phyloP scores from a whole-genome alignment of 176 grass and related monocot genomes.

The Typha latifolia region DNA sequence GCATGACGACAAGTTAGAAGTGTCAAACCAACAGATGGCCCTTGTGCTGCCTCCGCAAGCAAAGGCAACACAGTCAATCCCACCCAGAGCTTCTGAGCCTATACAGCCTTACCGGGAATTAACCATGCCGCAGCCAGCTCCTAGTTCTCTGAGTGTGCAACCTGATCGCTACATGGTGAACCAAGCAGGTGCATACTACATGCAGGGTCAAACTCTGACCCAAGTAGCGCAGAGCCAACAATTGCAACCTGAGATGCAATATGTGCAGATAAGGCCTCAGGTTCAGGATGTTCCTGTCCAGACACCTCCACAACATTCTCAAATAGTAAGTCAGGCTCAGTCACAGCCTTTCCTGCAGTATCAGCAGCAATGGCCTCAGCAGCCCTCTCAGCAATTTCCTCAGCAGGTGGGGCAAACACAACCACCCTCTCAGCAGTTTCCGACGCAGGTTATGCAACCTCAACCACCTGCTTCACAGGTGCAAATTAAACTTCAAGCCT shows the following conservation, averaged over 20 bases:
- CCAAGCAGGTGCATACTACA: constrained; percentile 36
- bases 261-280: constrained; percentile 29
- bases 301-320: constrained; percentile 6
- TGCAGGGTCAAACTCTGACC: constrained; percentile 26
- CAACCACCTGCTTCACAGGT: constrained; percentile 15
- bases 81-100: constrained; percentile 31
- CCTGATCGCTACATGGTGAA: constrained; percentile 30
- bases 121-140: constrained; percentile 38
- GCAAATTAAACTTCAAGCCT: constrained; percentile 49
- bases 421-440: constrained; percentile 26
- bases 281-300: constrained; percentile 17
- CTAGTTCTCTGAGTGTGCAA: constrained; percentile 31
- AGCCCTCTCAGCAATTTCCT: constrained; percentile 37
- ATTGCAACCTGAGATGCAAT: constrained; percentile 36
- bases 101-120: constrained; percentile 44
- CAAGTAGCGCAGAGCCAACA: constrained; percentile 30
- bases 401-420: constrained; percentile 14
- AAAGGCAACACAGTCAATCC: constrained; percentile 26
- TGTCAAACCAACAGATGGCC: constrained; percentile 52
- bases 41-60: constrained; percentile 55
- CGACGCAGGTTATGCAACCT: constrained; percentile 8
- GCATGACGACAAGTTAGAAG: constrained; percentile 38
- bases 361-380: constrained; percentile 52
- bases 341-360: constrained; percentile 30
- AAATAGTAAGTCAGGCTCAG: constrained; percentile 15